phyloP scores from a whole-genome alignment of 495 filamentous ascomycete species.

The Amphirosellinia nigrospora region DNA sequence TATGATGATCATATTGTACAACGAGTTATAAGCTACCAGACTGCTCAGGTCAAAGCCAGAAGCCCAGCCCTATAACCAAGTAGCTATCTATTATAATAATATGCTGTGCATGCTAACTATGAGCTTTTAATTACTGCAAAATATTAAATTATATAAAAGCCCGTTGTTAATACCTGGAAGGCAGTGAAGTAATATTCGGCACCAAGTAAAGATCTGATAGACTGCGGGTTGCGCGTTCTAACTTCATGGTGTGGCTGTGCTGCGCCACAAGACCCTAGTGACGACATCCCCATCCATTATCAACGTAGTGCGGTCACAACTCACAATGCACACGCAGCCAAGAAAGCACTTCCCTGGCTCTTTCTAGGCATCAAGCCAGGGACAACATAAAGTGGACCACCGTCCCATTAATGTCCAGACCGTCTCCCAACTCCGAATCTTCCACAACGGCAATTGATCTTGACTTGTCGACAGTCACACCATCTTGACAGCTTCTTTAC shows the following conservation, averaged over 20 bases:
- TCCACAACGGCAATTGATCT: neutral
- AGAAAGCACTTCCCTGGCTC: neutral
- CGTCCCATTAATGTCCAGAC: neutral
- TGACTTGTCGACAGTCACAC: neutral
- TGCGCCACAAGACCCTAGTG: slow-evolving; percentile 19
- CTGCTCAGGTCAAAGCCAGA: neutral
- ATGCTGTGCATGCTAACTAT: neutral
- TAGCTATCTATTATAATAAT: neutral
- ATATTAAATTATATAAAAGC: neutral
- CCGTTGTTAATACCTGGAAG: no score
- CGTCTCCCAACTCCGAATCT: neutral
- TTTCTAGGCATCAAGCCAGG: slow-evolving; percentile 10
- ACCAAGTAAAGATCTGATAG: no score
- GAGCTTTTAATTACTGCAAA: neutral
- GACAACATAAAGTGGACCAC: slow-evolving; percentile 5
- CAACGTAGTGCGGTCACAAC: slow-evolving; percentile 10
- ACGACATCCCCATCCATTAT: slow-evolving; percentile 11
- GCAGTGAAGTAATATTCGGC: no score
- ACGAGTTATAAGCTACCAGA: neutral
- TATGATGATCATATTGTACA: neutral
- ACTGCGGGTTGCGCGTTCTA: neutral
- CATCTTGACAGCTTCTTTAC: neutral
- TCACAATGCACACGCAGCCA: neutral
- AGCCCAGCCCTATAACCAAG: neutral
- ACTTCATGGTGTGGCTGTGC: neutral